phyloP scores from a whole-genome alignment of 768 basidiomycete species.

The Ephemerocybe angulata region DNA sequence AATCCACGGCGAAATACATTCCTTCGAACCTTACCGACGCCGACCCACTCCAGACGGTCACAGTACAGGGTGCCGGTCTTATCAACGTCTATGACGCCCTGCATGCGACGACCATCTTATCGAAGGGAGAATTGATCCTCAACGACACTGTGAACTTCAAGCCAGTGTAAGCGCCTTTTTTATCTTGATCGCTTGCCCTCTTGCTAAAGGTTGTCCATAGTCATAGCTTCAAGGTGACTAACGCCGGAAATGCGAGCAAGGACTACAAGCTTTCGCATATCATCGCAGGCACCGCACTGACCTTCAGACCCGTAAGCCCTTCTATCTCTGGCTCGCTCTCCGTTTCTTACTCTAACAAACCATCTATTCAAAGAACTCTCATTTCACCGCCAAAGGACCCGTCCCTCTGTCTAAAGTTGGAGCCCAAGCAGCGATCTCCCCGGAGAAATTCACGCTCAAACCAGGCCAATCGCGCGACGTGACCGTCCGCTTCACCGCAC shows the following conservation, averaged over 20 bases:
- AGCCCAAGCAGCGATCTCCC: conserved; percentile 46
- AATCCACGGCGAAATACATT: conserved; percentile 45
- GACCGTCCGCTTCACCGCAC: conserved; percentile 43
- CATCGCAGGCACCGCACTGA: background rate
- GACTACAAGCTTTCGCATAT: background rate
- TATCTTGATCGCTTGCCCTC: conserved; percentile 5
- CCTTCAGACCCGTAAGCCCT: background rate
- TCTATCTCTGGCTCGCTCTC: background rate
- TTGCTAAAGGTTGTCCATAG: conserved; percentile 22
- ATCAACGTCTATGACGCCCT: conserved; percentile 59
- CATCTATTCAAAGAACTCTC: conserved; percentile 28
- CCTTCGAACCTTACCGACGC: conserved; percentile 44
- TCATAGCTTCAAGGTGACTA: conserved; percentile 49
- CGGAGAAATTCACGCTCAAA: conserved; percentile 39
- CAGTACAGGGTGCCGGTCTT: conserved; percentile 54
- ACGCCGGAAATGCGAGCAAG: conserved; percentile 37
- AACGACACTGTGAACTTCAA: conserved; percentile 63
- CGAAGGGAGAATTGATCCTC: conserved; percentile 54
- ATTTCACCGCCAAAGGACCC: conserved; percentile 44
- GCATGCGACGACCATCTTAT: conserved; percentile 46
- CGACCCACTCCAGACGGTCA: conserved; percentile 47
- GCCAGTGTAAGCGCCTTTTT: conserved; percentile 29
- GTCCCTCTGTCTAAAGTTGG: conserved; percentile 43
- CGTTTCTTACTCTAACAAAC: background rate
- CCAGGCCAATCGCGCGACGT: conserved; percentile 42